Base-by-base conservation (phyloP, 192 early-diverging fungal species). In the Coemansia reversa region DNA sequence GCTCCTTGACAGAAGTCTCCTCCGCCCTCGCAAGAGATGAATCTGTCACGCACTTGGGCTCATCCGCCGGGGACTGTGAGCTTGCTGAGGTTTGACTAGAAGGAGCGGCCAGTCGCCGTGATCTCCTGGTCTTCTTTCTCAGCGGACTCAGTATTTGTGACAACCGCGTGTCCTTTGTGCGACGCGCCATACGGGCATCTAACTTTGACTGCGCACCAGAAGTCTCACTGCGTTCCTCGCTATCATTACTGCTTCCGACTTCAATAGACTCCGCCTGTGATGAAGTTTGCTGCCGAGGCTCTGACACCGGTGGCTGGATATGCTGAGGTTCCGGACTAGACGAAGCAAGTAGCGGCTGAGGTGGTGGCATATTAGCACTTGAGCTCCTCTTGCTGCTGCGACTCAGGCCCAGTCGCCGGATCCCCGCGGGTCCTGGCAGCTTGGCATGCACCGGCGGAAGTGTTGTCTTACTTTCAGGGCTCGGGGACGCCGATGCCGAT, bases 251-350 rank as follows among this genome's bases (percentile, higher is more conserved):
- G 2, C 56, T 47, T 14, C 39, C 39, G 19, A 72, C 20, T 23
- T 72, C 75, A 16, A 72, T 62, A 3, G 75, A 72, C 66, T 78
- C 75, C 42, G 72, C 53, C 42, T 63, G 76, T 7, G 76, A 79
- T n/a, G 59, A 67, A 3, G 9, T 52, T 16, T 29, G 51, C 39
- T 45, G 39, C 12, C 39, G 14, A 32, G 28, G 22, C 32, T 29
- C 32, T 30, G 7, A 14, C 39, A 14, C 1, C 14, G 39, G 12
- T 45, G 39, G 39, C 39, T 45, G 39, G 12, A 9, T 45, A 45
- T 45, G 39, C 9, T 14, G 39, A 45, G 14, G 39, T 45, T 45
- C 39, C 39, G 39, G 39, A 45, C 59, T 29, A 12, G 29, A 39
- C 12, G 30, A 58, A 19, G 28, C 47, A 16, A 48, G 35, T 11